Conservation (phyloP, 2,329 filamentous ascomycete species). For the Ophiostoma tasmaniense region DNA sequence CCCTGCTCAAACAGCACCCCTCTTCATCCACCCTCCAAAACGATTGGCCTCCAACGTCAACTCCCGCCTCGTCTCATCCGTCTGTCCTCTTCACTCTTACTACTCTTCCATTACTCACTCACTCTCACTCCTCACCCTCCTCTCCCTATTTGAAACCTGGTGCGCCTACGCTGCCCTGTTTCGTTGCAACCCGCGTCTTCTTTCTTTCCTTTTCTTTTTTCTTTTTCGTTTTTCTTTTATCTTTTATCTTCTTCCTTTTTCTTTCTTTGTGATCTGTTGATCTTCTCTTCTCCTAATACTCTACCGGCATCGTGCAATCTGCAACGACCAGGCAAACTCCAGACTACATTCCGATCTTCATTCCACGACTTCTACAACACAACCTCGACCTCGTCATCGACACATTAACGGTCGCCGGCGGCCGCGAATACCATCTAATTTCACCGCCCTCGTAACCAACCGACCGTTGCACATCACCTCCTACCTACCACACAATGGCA, state of each 20-base stretch:
- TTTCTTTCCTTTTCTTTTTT: slow-evolving; percentile 6
- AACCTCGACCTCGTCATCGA: not conserved
- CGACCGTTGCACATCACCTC: too few relatives aligned
- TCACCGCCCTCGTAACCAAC: too few relatives aligned
- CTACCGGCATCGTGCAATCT: not conserved
- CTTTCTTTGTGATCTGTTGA: not conserved
- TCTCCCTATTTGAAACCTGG: slow-evolving; percentile 21
- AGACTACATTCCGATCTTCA: too few relatives aligned
- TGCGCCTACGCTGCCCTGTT: slow-evolving; percentile 17
- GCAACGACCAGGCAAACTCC: too few relatives aligned
- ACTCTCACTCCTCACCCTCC: not conserved
- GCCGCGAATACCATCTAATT: too few relatives aligned
- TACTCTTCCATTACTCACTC: not conserved
- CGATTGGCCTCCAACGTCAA: too few relatives aligned
- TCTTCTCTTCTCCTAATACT: not conserved
- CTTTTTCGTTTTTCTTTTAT: slow-evolving; percentile 7
- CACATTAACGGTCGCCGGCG: not conserved
- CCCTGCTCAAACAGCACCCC: too few relatives aligned
- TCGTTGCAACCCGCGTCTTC: slow-evolving; percentile 8
- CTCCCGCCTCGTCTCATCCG: too few relatives aligned
- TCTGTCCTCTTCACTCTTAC: not conserved
- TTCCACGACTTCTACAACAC: too few relatives aligned
- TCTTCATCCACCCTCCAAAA: not conserved
- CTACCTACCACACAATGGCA: slow-evolving; percentile 42
- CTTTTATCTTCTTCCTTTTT: not conserved